phyloP scores from a whole-genome alignment of 2,329 filamentous ascomycete species.

The Teratosphaeria epicoccoides region DNA sequence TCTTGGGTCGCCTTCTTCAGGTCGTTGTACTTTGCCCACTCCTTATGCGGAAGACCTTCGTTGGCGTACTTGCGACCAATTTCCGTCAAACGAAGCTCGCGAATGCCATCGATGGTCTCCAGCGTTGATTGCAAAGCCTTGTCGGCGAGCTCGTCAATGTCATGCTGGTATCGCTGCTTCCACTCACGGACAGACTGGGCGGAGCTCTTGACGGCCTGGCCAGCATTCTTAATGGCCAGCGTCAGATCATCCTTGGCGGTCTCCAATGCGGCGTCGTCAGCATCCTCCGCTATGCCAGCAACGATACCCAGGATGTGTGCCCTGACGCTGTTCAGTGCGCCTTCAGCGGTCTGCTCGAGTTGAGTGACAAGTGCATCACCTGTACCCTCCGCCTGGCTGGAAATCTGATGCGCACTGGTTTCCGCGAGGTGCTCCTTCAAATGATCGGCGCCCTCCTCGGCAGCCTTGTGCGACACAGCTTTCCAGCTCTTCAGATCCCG shows the following conservation, averaged over 20 bases:
- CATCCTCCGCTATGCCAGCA: constrained; percentile 46
- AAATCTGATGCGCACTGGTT: constrained; percentile 62
- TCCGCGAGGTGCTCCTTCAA: constrained; percentile 53
- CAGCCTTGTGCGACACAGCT: constrained; percentile 73
- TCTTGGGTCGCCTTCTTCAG: constrained; percentile 72
- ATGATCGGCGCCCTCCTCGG: constrained; percentile 69
- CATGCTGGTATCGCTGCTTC: constrained; percentile 60
- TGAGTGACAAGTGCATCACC: constrained; percentile 58
- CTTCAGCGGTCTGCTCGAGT: constrained; percentile 56
- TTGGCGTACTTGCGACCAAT: constrained; percentile 94
- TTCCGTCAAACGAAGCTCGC: constrained; percentile 75
- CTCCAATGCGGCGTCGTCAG: constrained; percentile 42
- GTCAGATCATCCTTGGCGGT: constrained; percentile 43
- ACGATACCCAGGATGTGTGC: constrained; percentile 50
- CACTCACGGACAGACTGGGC: constrained; percentile 69
- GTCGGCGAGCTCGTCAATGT: constrained; percentile 58
- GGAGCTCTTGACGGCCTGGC: constrained; percentile 62
- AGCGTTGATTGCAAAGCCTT: constrained; percentile 71
- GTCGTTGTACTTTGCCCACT: constrained; percentile 91
- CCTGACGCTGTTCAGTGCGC: constrained; percentile 57
- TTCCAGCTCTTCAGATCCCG: constrained; percentile 80
- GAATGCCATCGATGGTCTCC: constrained; percentile 69
- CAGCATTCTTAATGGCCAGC: constrained; percentile 53
- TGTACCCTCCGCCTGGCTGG: constrained; percentile 53
- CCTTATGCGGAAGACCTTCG: constrained; percentile 89